Evolutionary conservation across 768 basidiomycete genomes (phyloP).

Genomic region (Phylloporus arenicola): DNA sequence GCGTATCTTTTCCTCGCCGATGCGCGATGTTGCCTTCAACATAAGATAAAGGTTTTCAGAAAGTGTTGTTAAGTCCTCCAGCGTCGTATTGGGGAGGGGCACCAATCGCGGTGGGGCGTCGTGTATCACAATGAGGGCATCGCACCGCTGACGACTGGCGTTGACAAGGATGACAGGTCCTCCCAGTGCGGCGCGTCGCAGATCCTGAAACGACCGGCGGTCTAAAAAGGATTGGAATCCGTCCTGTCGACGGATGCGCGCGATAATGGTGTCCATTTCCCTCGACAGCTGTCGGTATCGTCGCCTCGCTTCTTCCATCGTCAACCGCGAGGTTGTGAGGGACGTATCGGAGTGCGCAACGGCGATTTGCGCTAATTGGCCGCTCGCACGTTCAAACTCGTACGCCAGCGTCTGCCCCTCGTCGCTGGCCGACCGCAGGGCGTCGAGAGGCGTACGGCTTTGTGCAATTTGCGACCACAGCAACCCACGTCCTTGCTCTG

Average conservation of each 20-base stretch:
- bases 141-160: slow-evolving; percentile 28
- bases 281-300: slow-evolving; percentile 13
- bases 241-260: slow-evolving; percentile 17
- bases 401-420: slow-evolving; percentile 18
- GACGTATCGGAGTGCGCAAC: neutral
- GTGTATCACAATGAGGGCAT: slow-evolving; percentile 34
- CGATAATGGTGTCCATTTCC: slow-evolving; percentile 17
- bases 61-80: slow-evolving; percentile 8
- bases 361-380: slow-evolving; percentile 7
- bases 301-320: slow-evolving; percentile 11
- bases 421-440: slow-evolving; percentile 11
- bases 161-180: slow-evolving; percentile 39
- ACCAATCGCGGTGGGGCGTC: slow-evolving; percentile 16
- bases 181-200: slow-evolving; percentile 17
- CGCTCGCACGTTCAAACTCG: slow-evolving; percentile 21
- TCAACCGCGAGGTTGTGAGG: slow-evolving; percentile 1
- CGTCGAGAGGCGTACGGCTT: slow-evolving; percentile 24
- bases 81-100: slow-evolving; percentile 13
- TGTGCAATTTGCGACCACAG: slow-evolving; percentile 29
- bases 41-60: slow-evolving; percentile 2
- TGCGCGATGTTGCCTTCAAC: slow-evolving; percentile 4
- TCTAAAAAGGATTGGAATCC: slow-evolving; percentile 31
- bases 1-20: slow-evolving; percentile 21
- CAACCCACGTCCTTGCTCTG: slow-evolving; percentile 29
- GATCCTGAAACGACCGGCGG: slow-evolving; percentile 15